Evolutionary conservation across 139 green algal species (phyloP), one percentile per base, ranked within the genome.

Genomic region (Coccomyxa sp.): DNA sequence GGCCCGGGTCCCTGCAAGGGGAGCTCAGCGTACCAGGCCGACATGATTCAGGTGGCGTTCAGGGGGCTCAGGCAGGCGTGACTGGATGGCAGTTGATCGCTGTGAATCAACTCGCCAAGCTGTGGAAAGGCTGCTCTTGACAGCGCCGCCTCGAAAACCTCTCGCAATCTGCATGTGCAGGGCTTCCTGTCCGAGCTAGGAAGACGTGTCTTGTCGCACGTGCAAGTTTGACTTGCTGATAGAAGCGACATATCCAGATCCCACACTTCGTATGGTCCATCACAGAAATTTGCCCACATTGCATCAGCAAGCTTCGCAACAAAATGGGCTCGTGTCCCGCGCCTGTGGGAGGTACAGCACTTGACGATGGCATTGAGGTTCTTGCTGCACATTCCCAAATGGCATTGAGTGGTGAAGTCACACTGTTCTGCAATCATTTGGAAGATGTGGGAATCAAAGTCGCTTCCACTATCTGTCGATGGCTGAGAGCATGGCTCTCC

Each of bases 401-500:
- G 44, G 44, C 44, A 58, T 58, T 58, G 44, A 58, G 44, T 58
- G 44, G 44, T 58, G 44, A 58, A 58, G 44, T 58, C 44, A 58
- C 44, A 58, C 44, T 58, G 44, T 58, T 58, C 44, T 58, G 44
- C 44, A 58, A 58, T 58, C 44, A 58, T 58, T 58, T 58, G 44
- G 44, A 58, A 58, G 44, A 58, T 58, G 44, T 58, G 44, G 44
- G 44, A 58, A 58, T 58, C 44, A 58, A 58, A 58, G 44, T 58
- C 44, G 44, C 44, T 58, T 58, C 44, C 44, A 58, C 44, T 58
- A 58, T 58, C 44, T 58, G 44, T 58, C 44, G 44, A 58, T 58
- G 44, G 44, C 44, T 58, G 44, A 58, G 44, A 58, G 44, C 44
- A 58, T 58, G 44, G 44, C 44, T 58, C 44, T 58, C 44, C 44